A percentile compares a stretch with the other conserved stretches of the same genome.
Evolutionary conservation across 2,329 filamentous ascomycete genomes (phyloP).

Genomic region (Apiospora hydei): DNA sequence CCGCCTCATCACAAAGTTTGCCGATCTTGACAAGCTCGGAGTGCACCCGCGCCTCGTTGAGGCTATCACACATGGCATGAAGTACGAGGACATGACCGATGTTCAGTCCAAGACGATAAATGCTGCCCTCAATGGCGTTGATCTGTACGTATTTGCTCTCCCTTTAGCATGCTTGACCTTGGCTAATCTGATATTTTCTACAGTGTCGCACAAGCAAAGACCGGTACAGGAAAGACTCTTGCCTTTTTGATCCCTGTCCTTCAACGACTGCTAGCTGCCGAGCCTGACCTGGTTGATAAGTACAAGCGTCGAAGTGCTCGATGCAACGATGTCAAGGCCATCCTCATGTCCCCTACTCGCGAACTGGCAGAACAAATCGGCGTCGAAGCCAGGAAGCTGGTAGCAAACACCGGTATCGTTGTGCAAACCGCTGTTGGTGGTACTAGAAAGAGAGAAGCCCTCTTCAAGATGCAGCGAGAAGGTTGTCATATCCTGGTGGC

Average conservation of each 20-base stretch:
- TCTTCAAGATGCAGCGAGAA: slow-evolving; percentile 71
- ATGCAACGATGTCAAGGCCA: slow-evolving; percentile 69
- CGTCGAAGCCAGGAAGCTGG: slow-evolving; percentile 76
- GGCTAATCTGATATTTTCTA: slow-evolving; percentile 17
- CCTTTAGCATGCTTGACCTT: neutral
- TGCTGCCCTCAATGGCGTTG: slow-evolving; percentile 78
- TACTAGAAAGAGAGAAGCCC: slow-evolving; percentile 75
- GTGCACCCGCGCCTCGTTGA: slow-evolving; percentile 72
- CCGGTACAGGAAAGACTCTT: slow-evolving; percentile 95
- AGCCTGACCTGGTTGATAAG: slow-evolving; percentile 65
- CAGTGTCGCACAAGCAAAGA: slow-evolving; percentile 92
- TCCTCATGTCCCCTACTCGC: slow-evolving; percentile 80
- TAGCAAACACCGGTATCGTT: slow-evolving; percentile 68
- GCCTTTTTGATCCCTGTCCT: slow-evolving; percentile 89
- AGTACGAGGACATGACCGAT: slow-evolving; percentile 86
- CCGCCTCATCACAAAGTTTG: slow-evolving; percentile 49
- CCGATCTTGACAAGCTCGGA: slow-evolving; percentile 52
- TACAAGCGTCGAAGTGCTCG: slow-evolving; percentile 44
- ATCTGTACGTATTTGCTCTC: slow-evolving; percentile 69
- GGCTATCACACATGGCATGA: slow-evolving; percentile 75
- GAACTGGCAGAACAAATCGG: slow-evolving; percentile 84
- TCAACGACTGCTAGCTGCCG: slow-evolving; percentile 74
- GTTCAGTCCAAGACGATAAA: slow-evolving; percentile 88
- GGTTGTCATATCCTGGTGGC: slow-evolving; percentile 91
- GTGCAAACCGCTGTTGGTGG: slow-evolving; percentile 88